Base-by-base conservation (phyloP, 768 basidiomycete genomes). In the Candolleomyces aberdarensis region DNA sequence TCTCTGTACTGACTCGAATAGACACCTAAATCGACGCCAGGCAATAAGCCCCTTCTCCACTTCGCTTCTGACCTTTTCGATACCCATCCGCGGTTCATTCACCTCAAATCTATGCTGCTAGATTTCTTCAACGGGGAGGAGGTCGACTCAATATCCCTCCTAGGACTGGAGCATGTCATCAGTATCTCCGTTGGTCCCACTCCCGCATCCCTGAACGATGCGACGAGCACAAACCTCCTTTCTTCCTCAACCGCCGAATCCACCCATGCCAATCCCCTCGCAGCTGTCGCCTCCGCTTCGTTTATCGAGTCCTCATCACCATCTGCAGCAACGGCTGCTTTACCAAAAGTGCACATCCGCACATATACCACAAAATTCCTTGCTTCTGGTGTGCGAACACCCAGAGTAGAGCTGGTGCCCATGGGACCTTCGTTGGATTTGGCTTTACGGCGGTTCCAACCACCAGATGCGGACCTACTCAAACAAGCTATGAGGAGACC, bases 1-100 rank as follows among this genome's bases (percentile, higher is more conserved):
- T 6, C 41, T 41, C 17, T 53, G 39, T 50, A 32, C 22, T 54
- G 20, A 36, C 47, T 22, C 15, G 6, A 36, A 11, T 68, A 95
- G 97, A 89, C 91, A 46, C 80, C 86, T 22, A 98, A 96, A 84
- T 87, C 90, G 14, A 89, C 94, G 4, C 86, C 90, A 22, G 96
- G 95, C 10, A 86, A 94, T 67, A 89, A 92, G 67, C 96, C 97
- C 50, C 75, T 98, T 65, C 87, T 99, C 82, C 94, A 96, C 70
- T 99, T 99, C 70, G 92, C 94, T 14, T 96, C 94, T 0, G 92
- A 94, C 63, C 82, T 98, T 10, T 99, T 98, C 73, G 94, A 96
- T 67, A 87, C 92, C 1, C 94, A 98, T 72, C 94, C 96, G 1
- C 88, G 94, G 11, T 96, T 91, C 72, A 78, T 88, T 7, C 95